Evolutionary conservation across 2,329 filamentous ascomycete species (phyloP), one percentile per base, ranked within the genome.

Genomic region (Myriosclerotinia scirpicola): DNA sequence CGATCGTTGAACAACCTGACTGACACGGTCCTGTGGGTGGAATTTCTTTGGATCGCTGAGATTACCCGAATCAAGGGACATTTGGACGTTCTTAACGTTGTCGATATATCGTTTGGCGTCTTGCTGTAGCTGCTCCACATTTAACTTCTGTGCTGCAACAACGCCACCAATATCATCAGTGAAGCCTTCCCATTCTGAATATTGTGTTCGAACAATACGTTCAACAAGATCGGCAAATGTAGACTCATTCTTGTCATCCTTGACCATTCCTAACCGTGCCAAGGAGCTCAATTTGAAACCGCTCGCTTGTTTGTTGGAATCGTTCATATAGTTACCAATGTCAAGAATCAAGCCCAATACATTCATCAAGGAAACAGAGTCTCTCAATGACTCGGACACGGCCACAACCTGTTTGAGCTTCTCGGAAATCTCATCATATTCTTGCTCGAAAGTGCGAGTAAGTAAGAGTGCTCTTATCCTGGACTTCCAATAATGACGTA

Each of bases 281-380:
- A 99, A 87, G 7, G 95, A 97, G 76, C 93, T 95, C 17, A 99
- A 87, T 82, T 99, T 99, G 88, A 99, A 99, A 69, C 95, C 95
- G 67, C 90, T 91, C 5, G 95, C 95, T 80, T 98, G 95, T 81
- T 99, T 99, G 81, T 97, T 98, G 65, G 93, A 90, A 77, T 98
- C 95, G 82, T 99, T 99, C 95, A 99, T 99, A 84, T 97, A 99
- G 79, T 99, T 99, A 78, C 95, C 95, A 75, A 99, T 97, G 78
- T 97, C 94, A 74, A 99, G 82, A 78, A 99, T 99, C 69, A 98
- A 84, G 67, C 94, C 93, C 66, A 99, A 86, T 56, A 99, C 93
- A 71, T 96, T 97, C 89, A 98, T 97, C 74, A 99, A 81, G 36
- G 92, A 90, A 36, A 96, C 92, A 1, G 93, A 97, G 76, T 96